Evolutionary conservation across 2,329 filamentous ascomycete species (phyloP).

Genomic region (Drechslera avenae): DNA sequence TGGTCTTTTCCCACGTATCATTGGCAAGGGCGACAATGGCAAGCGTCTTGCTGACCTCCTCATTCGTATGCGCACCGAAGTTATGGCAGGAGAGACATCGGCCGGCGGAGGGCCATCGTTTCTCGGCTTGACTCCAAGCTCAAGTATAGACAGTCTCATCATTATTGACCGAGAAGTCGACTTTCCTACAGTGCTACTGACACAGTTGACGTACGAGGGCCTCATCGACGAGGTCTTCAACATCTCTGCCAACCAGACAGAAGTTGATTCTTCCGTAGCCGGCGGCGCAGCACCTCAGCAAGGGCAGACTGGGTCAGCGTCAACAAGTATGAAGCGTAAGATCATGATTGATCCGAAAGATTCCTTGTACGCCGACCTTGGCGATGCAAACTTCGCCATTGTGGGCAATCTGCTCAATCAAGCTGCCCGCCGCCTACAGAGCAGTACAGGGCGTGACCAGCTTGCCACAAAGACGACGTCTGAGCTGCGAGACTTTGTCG

Average conservation of each 20-base stretch:
- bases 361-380: slow-evolving; percentile 82
- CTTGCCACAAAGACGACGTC: slow-evolving; percentile 80
- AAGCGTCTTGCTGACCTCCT: slow-evolving; percentile 86
- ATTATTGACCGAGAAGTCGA: slow-evolving; percentile 96
- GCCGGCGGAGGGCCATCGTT: slow-evolving; percentile 59
- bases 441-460: slow-evolving; percentile 86
- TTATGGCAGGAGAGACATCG: slow-evolving; percentile 76
- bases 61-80: slow-evolving; percentile 87
- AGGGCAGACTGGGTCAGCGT: slow-evolving; percentile 54
- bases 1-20: slow-evolving; percentile 90
- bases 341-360: slow-evolving; percentile 89
- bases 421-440: slow-evolving; percentile 82
- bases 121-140: slow-evolving; percentile 79
- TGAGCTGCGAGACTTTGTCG: slow-evolving; percentile 94
- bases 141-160: slow-evolving; percentile 85
- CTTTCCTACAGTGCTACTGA: slow-evolving; percentile 87
- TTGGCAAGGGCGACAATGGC: slow-evolving; percentile 94
- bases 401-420: slow-evolving; percentile 89
- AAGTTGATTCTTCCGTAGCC: slow-evolving; percentile 88
- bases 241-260: slow-evolving; percentile 89
- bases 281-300: slow-evolving; percentile 70
- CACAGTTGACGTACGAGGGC: slow-evolving; percentile 95
- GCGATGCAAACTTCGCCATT: slow-evolving; percentile 93
- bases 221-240: slow-evolving; percentile 92
- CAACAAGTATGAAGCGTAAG: slow-evolving; percentile 75